These are phyloP conservation scores for Ligustrum vulgare DNA, from an alignment of 257 asterid species.

Conservation along the genomic window DNA sequence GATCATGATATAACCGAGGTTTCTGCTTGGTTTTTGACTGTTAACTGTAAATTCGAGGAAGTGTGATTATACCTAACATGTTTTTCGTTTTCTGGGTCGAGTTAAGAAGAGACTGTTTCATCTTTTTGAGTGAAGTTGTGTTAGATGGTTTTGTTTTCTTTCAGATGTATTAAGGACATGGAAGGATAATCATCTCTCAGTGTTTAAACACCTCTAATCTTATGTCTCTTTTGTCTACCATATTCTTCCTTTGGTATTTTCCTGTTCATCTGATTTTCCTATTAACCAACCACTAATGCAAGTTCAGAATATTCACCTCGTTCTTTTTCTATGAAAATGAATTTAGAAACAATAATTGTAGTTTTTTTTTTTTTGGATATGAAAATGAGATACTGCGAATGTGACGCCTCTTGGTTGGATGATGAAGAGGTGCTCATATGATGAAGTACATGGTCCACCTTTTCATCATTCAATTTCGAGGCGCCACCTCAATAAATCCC, in stretches of 20 bases:
- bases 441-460: too few relatives aligned
- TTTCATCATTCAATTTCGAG: too few relatives aligned
- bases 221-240: too few relatives aligned
- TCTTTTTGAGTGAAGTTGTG: slow-evolving; percentile 16
- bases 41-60: slow-evolving; percentile 34
- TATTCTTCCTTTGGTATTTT: not conserved
- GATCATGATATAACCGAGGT: slow-evolving; percentile 8
- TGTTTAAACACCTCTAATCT: slow-evolving; percentile 17
- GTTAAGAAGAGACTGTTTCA: slow-evolving; percentile 26
- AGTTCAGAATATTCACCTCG: too few relatives aligned
- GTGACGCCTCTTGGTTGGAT: too few relatives aligned
- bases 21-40: slow-evolving; percentile 3
- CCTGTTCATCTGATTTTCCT: not conserved
- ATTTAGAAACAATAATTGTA: too few relatives aligned
- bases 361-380: too few relatives aligned
- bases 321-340: not conserved
- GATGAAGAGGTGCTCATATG: too few relatives aligned
- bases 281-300: too few relatives aligned
- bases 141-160: slow-evolving; percentile 20
- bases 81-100: slow-evolving; percentile 26
- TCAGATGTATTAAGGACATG: slow-evolving; percentile 14
- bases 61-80: slow-evolving; percentile 31
- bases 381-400: too few relatives aligned
- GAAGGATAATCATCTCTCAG: not conserved
- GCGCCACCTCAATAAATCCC: too few relatives aligned